Conservation (phyloP, 305 asterid genomes). For the Rubia peregrina region DNA sequence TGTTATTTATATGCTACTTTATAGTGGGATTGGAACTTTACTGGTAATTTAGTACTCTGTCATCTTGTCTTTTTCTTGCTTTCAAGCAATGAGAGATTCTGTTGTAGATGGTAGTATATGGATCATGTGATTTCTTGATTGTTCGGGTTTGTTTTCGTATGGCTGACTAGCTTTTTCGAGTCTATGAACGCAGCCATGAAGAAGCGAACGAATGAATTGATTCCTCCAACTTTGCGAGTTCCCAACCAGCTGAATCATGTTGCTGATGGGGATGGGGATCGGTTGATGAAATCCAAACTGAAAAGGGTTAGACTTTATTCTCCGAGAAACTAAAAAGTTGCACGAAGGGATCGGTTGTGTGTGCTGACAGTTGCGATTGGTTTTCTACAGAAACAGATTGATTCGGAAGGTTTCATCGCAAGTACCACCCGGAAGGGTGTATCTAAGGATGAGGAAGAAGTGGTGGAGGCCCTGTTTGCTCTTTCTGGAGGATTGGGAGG, state of each 20-base stretch:
- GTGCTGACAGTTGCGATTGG: slow-evolving; percentile 16
- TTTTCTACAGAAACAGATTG: slow-evolving; percentile 28
- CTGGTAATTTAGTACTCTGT: not conserved
- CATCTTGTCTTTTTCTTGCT: slow-evolving; percentile 12
- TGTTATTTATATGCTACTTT: slow-evolving; percentile 13
- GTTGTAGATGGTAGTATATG: not conserved
- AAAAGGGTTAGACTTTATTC: slow-evolving; percentile 40
- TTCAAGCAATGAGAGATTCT: slow-evolving; percentile 20
- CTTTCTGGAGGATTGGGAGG: slow-evolving; percentile 44
- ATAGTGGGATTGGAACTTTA: slow-evolving; percentile 23
- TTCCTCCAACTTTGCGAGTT: slow-evolving; percentile 27
- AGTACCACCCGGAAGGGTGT: slow-evolving; percentile 20
- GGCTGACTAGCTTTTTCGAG: slow-evolving; percentile 9
- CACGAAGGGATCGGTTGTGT: not conserved
- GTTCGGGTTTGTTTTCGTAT: not conserved
- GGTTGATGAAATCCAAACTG: slow-evolving; percentile 41
- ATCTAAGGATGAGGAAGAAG: slow-evolving; percentile 82
- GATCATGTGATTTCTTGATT: not conserved
- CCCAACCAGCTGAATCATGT: slow-evolving; percentile 30
- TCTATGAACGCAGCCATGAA: slow-evolving; percentile 39
- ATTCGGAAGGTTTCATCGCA: slow-evolving; percentile 6
- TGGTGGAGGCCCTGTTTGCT: slow-evolving; percentile 67
- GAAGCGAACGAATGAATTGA: slow-evolving; percentile 45
- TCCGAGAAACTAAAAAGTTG: not conserved
- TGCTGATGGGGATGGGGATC: slow-evolving; percentile 33